These are phyloP conservation scores for Pulveroboletus ravenelii DNA, from an alignment of 768 basidiomycete species.

Conservation along the genomic window DNA sequence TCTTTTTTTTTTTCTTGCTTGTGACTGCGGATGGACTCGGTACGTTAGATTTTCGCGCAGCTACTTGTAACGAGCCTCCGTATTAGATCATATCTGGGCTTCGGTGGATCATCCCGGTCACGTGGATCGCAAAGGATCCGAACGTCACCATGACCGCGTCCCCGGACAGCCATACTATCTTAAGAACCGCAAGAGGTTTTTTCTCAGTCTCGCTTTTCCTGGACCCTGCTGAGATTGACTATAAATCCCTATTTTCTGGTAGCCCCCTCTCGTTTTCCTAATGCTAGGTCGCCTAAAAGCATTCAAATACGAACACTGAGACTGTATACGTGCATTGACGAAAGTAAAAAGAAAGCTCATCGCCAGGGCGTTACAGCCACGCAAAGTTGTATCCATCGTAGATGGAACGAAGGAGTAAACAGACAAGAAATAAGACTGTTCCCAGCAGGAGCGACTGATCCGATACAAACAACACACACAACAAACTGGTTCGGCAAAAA, in stretches of 20 bases:
- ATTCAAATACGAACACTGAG: not conserved
- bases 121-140: slow-evolving; percentile 2
- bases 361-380: not conserved
- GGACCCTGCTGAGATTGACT: too few relatives aligned
- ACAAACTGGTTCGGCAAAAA: not conserved
- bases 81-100: too few relatives aligned
- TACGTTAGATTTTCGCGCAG: not conserved
- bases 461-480: not conserved
- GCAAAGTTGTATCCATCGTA: not conserved
- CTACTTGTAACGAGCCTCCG: not conserved
- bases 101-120: slow-evolving; percentile 1
- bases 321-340: not conserved
- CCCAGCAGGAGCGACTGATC: not conserved
- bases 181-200: too few relatives aligned
- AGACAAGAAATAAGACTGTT: not conserved
- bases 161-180: too few relatives aligned
- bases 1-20: too few relatives aligned
- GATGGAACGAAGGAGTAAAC: not conserved
- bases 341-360: not conserved
- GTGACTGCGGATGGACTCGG: slow-evolving; percentile 1
- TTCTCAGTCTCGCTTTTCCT: too few relatives aligned
- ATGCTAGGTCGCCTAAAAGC: not conserved
- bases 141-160: too few relatives aligned
- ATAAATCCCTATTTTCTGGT: too few relatives aligned
- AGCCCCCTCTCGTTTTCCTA: not conserved